Base-by-base conservation (phyloP, 148 eudicot genomes). In the Rhododendron henanense region DNA sequence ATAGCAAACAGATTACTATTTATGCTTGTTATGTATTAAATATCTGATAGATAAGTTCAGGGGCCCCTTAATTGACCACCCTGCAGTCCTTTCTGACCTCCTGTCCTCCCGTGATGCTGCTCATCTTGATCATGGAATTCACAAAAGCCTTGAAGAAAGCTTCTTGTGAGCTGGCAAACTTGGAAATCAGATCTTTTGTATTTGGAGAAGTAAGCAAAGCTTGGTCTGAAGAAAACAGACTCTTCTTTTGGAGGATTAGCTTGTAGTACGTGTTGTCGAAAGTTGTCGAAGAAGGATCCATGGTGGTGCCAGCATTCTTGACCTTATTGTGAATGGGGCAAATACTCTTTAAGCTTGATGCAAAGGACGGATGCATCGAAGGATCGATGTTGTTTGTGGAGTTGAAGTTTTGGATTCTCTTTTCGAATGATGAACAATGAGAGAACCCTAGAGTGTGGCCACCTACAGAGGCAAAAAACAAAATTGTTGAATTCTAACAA, bases 381-480 rank as follows among this genome's bases (percentile, higher is more conserved):
- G 98, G 95, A 82, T 94, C 95, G 33, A 91, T 81, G 79, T 91
- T 92, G 9, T 87, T 87, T n/a, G 90, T 90, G n/a, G 93, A 41
- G 87, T 89, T 87, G 74, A 94, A 93, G 91, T 87, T 90, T 84
- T 87, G 91, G 90, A 94, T 88, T 84, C 99, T 91, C 80, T 86
- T 91, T 84, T 91, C 86, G 89, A 96, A 96, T 8, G 99, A 94
- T 33, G 98, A 93, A 89, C 99, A 96, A 85, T 96, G 99, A 76
- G 99, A 89, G 87, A 96, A 94, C 4, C 99, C 98, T n/a, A 96
- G 91, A 53, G 96, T 96, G 84, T 94, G 98, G 14, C 94, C 98
- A 47, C 98, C 98, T 94, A 88, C 75, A 83, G 18, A 50, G 73
- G 67, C 48, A 76, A 35, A 85, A 21, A 50, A 39, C 0, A 65